Base-by-base conservation (phyloP, 345 rosid genomes). In the Draba incana region DNA sequence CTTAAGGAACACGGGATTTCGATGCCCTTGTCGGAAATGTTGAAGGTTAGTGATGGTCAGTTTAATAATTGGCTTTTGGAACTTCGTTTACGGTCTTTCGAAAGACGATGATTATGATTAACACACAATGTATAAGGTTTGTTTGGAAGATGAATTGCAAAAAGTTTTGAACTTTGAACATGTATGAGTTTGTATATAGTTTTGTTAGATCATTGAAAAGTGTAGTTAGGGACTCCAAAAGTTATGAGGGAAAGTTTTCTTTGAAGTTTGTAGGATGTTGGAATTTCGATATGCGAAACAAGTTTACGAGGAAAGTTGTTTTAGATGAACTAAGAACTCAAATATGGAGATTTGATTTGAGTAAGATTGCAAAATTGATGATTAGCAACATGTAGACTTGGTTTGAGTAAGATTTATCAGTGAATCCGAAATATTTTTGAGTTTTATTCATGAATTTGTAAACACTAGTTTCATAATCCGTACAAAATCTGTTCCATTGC, bases 41-140 rank as follows among this genome's bases (percentile, higher is more conserved):
- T 93, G 81, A 88, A 57, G 83, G 79, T 85, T 63, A 90, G 89
- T 70, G 96, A 88, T 74, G 97, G 89, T 1, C 97, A 87, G 73
- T 87, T 93, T 75, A 75, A 65, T 8, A 72, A 65, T 3, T 62
- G 84, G 76, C 57, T 88, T 78, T 59, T 85, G 10, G 96, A 93
- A 57, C 76, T 85, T 76, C 84, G 77, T 66, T 72, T 90, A 49
- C 66, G 71, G 45, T 67, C 70, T 39, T 35, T 52, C 55, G 80
- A 77, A 28, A 59, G 61, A 69, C 69, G 70, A 39, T 77, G 66
- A 59, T 52, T 41, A 20, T 20, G 20, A 20, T 20, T 20, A 20
- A 20, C 20, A 20, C 20, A 20, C 20, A 20, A 20, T 20, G 20
- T 20, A 20, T 20, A 20, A 20, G 20, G 1, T 20, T 20, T 20